Conservation (phyloP, 163 green algal genomes). For the Scenedesmus sp. region DNA sequence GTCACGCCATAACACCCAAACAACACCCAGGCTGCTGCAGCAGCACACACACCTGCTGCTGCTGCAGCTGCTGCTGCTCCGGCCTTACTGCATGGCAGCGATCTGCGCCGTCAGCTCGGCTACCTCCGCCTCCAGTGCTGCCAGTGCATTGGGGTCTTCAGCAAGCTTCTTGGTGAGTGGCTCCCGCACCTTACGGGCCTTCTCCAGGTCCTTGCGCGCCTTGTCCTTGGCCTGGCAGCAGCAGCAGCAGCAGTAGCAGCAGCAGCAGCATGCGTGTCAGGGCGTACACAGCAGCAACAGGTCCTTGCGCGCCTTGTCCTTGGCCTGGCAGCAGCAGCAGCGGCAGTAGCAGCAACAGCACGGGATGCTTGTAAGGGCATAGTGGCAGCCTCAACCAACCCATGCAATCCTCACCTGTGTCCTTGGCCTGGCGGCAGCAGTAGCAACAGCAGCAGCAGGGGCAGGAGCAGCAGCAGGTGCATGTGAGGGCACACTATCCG, state of each 20-base stretch:
- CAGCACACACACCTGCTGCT: neutral
- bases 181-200: conserved; percentile 77
- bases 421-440: too few species aligned
- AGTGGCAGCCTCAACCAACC: too few species aligned
- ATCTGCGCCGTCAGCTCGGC: conserved; percentile 63
- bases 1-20: too few species aligned
- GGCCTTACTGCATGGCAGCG: neutral
- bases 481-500: too few species aligned
- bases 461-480: too few species aligned
- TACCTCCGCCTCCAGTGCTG: conserved; percentile 65
- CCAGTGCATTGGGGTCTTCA: conserved; percentile 57
- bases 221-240: conserved; percentile 75
- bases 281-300: neutral
- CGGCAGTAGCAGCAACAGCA: neutral
- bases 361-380: too few species aligned
- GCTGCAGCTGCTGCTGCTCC: neutral
- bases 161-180: conserved; percentile 80
- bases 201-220: conserved; percentile 84
- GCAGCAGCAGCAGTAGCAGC: conserved; percentile 50
- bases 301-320: too few species aligned
- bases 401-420: too few species aligned
- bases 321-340: neutral
- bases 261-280: neutral
- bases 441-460: too few species aligned
- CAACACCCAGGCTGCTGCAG: neutral